Base-by-base conservation (phyloP, 805 yeast species). In the Starmerella scarabaei region DNA sequence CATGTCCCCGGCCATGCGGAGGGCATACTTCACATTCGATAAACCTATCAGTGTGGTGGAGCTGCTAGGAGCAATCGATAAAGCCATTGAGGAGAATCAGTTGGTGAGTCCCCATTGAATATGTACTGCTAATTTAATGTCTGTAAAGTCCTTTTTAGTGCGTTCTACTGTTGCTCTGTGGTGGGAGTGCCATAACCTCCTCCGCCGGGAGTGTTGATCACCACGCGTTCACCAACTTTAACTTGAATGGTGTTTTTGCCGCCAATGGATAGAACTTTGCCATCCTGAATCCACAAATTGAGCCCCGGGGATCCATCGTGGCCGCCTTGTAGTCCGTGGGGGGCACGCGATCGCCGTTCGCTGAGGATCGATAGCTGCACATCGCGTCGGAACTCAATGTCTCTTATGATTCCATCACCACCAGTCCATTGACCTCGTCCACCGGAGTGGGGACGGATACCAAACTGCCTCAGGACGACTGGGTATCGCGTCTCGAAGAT, bases 401-500 rank as follows among this genome's bases (percentile, higher is more conserved):
- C 94, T 50, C 96, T 71, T 2, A 80, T 56, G 3, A 80, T 86
- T 45, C 96, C 96, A 55, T 82, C 71, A 23, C 96, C 96, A 33
- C 96, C 96, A 9, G 50, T 58, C 56, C 66, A 72, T 49, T 62
- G 58, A 12, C 96, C 95, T 1, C 54, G 51, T 38, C 97, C 96
- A 20, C 97, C 96, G 14, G 94, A 80, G 0, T 72, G 73, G 5
- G 54, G 36, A 47, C 95, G 70, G 17, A 85, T 66, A 0, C 80
- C 66, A 52, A 79, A 86, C 54, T 80, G 78, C 42, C 71, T 73
- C 24, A 85, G 59, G 7, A 85, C 61, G 6, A 82, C 86, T 0
- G 96, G 95, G 54, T 85, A 85, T 38, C 95, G 65, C 57, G 80
- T 77, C 58, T 85, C 95, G 54, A 85, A 77, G 11, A 85, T 70